Percentiles rank a stretch among this genome's conserved stretches.
Conservation (phyloP, 140 eudicot genomes). For the Erigeron philadelphicus region DNA sequence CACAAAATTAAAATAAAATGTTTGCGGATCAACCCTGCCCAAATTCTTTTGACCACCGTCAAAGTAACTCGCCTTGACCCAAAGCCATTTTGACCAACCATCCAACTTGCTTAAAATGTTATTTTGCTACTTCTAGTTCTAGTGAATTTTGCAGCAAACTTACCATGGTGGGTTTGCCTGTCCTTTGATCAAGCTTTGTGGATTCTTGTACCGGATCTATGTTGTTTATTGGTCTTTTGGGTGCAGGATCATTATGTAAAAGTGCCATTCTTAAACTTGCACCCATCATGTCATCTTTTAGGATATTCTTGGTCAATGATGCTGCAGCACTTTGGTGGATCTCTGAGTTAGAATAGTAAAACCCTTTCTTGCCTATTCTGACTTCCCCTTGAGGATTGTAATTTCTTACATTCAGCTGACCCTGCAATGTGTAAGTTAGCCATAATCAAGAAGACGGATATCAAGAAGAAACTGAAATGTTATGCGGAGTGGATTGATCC, state of each 20-base stretch:
- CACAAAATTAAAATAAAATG: not conserved
- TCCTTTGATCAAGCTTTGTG: conserved; percentile 25
- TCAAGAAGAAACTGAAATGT: not conserved
- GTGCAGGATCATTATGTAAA: conserved; percentile 31
- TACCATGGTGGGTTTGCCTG: conserved; percentile 35
- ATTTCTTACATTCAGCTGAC: conserved; percentile 34
- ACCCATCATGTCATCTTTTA: conserved; percentile 37
- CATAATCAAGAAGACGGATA: conserved; percentile 3
- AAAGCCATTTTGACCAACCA: not conserved
- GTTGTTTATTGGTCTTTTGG: conserved; percentile 39
- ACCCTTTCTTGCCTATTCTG: conserved; percentile 37
- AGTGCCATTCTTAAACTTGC: conserved; percentile 37
- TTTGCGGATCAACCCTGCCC: not conserved
- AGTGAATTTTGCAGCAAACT: conserved; percentile 14
- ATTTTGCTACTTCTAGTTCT: not conserved
- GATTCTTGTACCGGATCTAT: conserved; percentile 34
- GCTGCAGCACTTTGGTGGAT: conserved; percentile 75
- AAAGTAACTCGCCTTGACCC: not conserved
- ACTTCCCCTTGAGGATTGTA: conserved; percentile 34
- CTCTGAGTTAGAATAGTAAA: conserved; percentile 48
- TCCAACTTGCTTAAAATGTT: not conserved
- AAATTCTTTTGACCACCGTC: not conserved
- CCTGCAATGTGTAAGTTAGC: conserved; percentile 32
- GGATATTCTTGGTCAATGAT: conserved; percentile 29
- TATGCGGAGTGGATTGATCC: not conserved